Evolutionary conservation across 2,329 filamentous ascomycete genomes (phyloP).

Genomic region (Lachnellula arida): DNA sequence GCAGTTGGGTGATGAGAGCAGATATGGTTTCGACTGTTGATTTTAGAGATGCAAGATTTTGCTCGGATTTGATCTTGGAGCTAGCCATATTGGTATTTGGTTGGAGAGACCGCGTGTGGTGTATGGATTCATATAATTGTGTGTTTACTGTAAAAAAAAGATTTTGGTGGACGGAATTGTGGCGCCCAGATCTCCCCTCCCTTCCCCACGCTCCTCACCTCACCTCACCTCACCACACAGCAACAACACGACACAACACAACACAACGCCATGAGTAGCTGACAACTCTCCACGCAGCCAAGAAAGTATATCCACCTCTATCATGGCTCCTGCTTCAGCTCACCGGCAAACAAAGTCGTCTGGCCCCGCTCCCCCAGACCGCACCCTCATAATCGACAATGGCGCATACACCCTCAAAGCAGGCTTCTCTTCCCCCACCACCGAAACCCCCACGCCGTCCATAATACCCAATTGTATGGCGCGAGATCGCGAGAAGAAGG

Average conservation of each 20-base stretch:
- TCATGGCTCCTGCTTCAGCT: slow-evolving; percentile 16
- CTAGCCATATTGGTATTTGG: background rate
- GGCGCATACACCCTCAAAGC: slow-evolving; percentile 90
- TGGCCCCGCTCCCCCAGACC: slow-evolving; percentile 49
- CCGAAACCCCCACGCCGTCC: slow-evolving; percentile 49
- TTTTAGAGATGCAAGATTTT: slow-evolving; percentile 21
- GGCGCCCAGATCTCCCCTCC: too few species aligned
- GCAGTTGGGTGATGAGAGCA: slow-evolving; percentile 24
- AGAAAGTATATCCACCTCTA: background rate
- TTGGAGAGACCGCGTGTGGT: background rate
- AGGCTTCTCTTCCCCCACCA: slow-evolving; percentile 53
- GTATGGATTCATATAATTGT: background rate
- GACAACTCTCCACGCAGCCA: background rate
- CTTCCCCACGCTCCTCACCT: too few species aligned
- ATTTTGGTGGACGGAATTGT: too few species aligned
- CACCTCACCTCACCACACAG: background rate
- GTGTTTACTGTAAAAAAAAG: too few species aligned
- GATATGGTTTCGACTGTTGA: slow-evolving; percentile 21
- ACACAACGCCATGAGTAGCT: background rate
- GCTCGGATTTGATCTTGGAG: slow-evolving; percentile 14
- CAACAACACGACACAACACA: too few species aligned
- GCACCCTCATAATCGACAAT: slow-evolving; percentile 87
- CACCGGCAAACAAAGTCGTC: slow-evolving; percentile 47
- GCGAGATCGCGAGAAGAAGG: slow-evolving; percentile 71
- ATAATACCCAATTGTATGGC: slow-evolving; percentile 86